A percentile compares a stretch with the other conserved stretches of the same genome.
Conservation (phyloP, 176 grass and related monocot genomes). For the Rhynchospora pubera region DNA sequence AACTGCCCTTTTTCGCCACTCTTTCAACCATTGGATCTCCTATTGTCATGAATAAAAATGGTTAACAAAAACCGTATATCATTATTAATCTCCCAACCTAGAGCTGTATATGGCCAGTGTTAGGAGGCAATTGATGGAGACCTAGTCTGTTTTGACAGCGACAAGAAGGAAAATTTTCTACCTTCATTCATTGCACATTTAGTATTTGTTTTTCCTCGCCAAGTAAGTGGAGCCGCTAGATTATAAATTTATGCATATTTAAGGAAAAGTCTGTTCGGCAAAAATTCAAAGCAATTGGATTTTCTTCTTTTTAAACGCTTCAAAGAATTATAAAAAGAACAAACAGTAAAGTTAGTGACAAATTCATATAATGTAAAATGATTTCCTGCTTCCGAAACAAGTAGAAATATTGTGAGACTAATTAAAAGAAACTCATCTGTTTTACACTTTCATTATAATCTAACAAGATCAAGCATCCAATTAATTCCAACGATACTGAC, state of each 20-base stretch:
- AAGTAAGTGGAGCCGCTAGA: background rate
- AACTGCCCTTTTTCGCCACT: constrained; percentile 13
- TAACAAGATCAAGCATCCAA: too few relatives aligned
- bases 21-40: background rate
- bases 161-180: background rate
- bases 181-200: constrained; percentile 19
- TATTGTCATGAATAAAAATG: background rate
- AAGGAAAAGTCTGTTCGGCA: background rate
- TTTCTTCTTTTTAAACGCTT: background rate
- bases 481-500: too few relatives aligned
- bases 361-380: background rate
- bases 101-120: background rate
- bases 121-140: constrained; percentile 1
- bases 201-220: background rate
- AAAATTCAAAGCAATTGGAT: background rate
- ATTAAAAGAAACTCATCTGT: too few relatives aligned
- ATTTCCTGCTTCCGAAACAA: background rate
- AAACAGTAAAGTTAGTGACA: background rate
- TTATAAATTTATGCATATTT: background rate
- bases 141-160: background rate
- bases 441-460: too few relatives aligned
- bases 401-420: background rate
- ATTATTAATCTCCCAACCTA: background rate
- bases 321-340: background rate
- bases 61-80: background rate